phyloP scores from a whole-genome alignment of 202 grass and related monocot species.

The Setaria italica region DNA sequence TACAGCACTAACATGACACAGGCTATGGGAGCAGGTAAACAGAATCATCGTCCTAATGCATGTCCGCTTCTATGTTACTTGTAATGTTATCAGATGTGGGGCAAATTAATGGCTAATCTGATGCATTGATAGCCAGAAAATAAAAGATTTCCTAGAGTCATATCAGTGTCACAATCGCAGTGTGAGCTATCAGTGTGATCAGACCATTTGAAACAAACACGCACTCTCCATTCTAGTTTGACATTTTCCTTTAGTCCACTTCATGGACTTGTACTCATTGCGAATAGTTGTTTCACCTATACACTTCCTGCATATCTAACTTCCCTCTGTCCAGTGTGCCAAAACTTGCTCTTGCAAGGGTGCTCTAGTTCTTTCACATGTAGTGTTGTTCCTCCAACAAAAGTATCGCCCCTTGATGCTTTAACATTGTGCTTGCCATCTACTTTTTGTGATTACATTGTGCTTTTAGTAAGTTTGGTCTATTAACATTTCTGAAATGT shows the following conservation, averaged over 20 bases:
- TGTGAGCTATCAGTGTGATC: not conserved
- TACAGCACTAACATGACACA: constrained; percentile 91
- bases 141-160: not conserved
- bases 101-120: not conserved
- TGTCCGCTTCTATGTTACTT: not conserved
- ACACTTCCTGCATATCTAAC: not conserved
- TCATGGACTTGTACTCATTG: not conserved
- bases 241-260: not conserved
- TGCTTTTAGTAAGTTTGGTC: constrained; percentile 7
- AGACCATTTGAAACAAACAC: not conserved
- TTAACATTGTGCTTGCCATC: not conserved
- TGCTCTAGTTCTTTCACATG: not conserved
- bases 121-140: not conserved
- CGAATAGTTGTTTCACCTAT: not conserved
- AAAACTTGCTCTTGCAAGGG: not conserved
- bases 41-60: not conserved
- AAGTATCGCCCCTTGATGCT: not conserved
- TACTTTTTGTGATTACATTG: not conserved
- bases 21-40: constrained; percentile 86
- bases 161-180: constrained; percentile 15
- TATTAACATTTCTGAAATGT: constrained; percentile 37
- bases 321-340: not conserved
- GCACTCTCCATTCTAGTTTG: not conserved
- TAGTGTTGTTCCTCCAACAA: not conserved
- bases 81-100: not conserved